Conservation (phyloP, 2,329 filamentous ascomycete species). For the Cladosporium sp. region DNA sequence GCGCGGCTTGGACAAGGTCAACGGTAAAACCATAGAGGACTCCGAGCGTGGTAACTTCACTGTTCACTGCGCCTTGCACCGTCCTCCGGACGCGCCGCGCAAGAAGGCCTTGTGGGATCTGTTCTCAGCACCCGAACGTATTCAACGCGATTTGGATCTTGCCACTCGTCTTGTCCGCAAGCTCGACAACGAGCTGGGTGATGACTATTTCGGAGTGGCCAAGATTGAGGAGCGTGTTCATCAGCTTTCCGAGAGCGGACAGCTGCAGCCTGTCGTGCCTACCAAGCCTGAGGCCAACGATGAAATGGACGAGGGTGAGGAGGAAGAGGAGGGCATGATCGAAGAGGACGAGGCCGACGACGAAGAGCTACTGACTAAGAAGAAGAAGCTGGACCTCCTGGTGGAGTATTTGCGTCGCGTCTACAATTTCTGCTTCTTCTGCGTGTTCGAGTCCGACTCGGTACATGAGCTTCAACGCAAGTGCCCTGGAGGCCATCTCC, state of each 20-base stretch:
- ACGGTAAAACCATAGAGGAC: constrained; percentile 95
- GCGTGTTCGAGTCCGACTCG: constrained; percentile 96
- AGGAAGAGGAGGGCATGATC: constrained; percentile 59
- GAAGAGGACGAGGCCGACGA: constrained; percentile 67
- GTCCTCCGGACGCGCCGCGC: constrained; percentile 75
- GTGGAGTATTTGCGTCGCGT: constrained; percentile 96
- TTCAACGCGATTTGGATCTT: constrained; percentile 82
- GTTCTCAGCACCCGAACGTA: constrained; percentile 88
- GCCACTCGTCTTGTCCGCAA: constrained; percentile 78
- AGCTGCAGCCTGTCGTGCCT: constrained; percentile 63
- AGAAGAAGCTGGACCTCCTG: constrained; percentile 93
- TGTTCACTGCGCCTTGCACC: constrained; percentile 94
- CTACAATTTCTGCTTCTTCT: constrained; percentile 99
- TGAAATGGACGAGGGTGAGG: constrained; percentile 62
- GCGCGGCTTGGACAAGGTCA: constrained; percentile 87
- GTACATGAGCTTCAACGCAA: constrained; percentile 94
- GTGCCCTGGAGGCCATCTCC: constrained; percentile 94
- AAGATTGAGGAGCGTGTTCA: constrained; percentile 87
- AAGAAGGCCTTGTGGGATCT: constrained; percentile 97
- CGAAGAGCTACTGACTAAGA: constrained; percentile 82
- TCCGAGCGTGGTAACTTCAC: constrained; percentile 84
- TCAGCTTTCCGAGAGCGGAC: constrained; percentile 69
- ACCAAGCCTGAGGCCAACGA: constrained; percentile 53
- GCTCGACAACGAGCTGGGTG: constrained; percentile 78
- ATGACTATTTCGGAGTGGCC: constrained; percentile 68